phyloP scores from a whole-genome alignment of 2,329 filamentous ascomycete species.

The Golovinomyces cichoracearum region DNA sequence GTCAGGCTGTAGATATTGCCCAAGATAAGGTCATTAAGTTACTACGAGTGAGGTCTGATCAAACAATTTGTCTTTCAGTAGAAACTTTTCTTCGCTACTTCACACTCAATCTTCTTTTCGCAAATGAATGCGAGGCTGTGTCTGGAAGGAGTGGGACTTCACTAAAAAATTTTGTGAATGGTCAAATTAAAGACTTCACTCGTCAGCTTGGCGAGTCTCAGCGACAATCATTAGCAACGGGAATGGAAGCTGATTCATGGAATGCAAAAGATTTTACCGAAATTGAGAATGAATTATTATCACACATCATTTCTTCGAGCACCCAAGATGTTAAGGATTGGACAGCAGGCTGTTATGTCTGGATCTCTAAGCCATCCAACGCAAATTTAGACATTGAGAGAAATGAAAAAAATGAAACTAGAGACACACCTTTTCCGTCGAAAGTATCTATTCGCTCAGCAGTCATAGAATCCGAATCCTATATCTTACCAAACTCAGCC shows the following conservation, averaged over 20 bases:
- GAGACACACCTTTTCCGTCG: slow-evolving; percentile 8
- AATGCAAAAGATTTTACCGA: slow-evolving; percentile 49
- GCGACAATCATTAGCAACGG: slow-evolving; percentile 46
- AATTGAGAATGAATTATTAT: slow-evolving; percentile 21
- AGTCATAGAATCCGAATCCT: slow-evolving; percentile 58
- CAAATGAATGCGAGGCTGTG: slow-evolving; percentile 65
- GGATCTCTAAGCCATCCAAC: slow-evolving; percentile 19
- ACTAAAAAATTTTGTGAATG: slow-evolving; percentile 55
- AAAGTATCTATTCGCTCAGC: slow-evolving; percentile 47
- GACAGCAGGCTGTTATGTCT: slow-evolving; percentile 33
- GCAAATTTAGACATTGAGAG: slow-evolving; percentile 6
- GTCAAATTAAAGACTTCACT: slow-evolving; percentile 60
- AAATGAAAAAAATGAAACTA: background rate
- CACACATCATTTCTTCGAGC: slow-evolving; percentile 1
- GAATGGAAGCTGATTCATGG: slow-evolving; percentile 64
- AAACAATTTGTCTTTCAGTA: slow-evolving; percentile 40
- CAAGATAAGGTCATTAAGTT: slow-evolving; percentile 55
- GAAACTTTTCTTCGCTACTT: slow-evolving; percentile 57
- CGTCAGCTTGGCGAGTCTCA: slow-evolving; percentile 42
- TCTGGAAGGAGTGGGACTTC: slow-evolving; percentile 52
- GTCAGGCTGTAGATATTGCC: slow-evolving; percentile 55
- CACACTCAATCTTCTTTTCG: slow-evolving; percentile 56
- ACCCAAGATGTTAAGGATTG: slow-evolving; percentile 31
- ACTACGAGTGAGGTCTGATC: slow-evolving; percentile 49
- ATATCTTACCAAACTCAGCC: slow-evolving; percentile 63